Base-by-base conservation (phyloP, 2,329 filamentous ascomycete genomes). In the Colletotrichum orbiculare region DNA sequence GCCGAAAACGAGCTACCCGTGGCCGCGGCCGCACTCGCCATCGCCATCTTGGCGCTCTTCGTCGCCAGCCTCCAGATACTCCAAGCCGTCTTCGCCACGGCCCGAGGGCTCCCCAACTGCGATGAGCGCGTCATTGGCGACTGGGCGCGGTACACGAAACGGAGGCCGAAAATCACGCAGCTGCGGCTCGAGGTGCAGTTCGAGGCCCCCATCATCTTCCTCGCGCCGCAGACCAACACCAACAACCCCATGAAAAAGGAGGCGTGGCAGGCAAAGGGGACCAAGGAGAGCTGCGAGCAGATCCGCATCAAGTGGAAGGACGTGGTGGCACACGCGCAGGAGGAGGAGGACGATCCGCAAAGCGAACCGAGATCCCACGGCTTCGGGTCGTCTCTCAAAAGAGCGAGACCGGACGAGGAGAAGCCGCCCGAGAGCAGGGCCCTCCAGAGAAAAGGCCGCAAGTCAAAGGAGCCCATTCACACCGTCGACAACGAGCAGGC, bases 171-270 rank as follows among this genome's bases (percentile, higher is more conserved):
- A 6, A 17, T 33, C n/a, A 10, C 6, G 3, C 50, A 66, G 11
- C 37, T 66, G 9, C 17, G 64, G 2, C 47, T 63, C 6, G 58
- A 59, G 25, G 25, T 67, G 38, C 33, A 17, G 5, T 67, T 67
- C 8, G 49, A 67, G n/a, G 60, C 59, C 4, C 64, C 64, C 3
- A 13, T 67, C 35, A 58, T 67, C 2, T 67, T 58, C 33, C 15
- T 62, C 1, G 54, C 64, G 1, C 64, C 64, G 5, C 48, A 45
- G 17, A 17, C 17, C 17, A 17, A 17, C 17, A 17, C 2, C 17
- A 17, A 17, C 17, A 17, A 17, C 17, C 17, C 17, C 2, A 17
- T 17, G 17, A 17, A 17, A 17, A 17, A 17, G 17, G 17, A 17
- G 17, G 17, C 17, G 17, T 17, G 17, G 17, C 17, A 17, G 17